These are phyloP conservation scores for Pythium biforme DNA, from an alignment of 352 stramenopile species.

Conservation along the genomic window DNA sequence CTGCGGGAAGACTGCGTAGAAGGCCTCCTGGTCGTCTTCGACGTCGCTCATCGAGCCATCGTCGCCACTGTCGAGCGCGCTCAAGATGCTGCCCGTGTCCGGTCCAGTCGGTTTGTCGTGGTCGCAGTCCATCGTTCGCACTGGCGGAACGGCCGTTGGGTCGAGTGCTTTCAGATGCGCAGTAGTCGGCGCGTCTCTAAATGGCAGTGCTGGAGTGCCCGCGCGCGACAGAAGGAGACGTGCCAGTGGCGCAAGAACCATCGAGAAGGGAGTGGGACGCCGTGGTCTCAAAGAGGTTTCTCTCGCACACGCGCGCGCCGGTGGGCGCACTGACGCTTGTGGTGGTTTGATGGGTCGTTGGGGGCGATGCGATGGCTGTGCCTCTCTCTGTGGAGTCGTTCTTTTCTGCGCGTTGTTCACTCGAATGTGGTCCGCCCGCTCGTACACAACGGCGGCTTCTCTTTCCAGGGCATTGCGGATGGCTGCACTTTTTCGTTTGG, in stretches of 20 bases:
- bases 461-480: background rate
- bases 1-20: constrained; percentile 27
- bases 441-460: constrained; percentile 7
- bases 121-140: constrained; percentile 17
- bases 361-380: background rate
- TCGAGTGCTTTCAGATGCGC: constrained; percentile 11
- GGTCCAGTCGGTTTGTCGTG: background rate
- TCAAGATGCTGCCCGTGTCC: background rate
- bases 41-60: constrained; percentile 21
- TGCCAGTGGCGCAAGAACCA: background rate
- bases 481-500: background rate
- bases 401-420: constrained; percentile 1
- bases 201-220: background rate
- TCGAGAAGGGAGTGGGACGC: background rate
- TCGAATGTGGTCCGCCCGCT: background rate
- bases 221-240: constrained; percentile 3
- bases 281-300: background rate
- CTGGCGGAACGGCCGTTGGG: background rate
- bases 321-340: background rate
- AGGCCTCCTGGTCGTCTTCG: constrained; percentile 21
- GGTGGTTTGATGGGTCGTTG: background rate
- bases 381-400: background rate
- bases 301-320: background rate
- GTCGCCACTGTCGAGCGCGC: constrained; percentile 12
- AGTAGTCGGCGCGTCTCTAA: background rate